Conservation (phyloP, 305 asterid genomes). For the Fraxinus xanthoxyloides region DNA sequence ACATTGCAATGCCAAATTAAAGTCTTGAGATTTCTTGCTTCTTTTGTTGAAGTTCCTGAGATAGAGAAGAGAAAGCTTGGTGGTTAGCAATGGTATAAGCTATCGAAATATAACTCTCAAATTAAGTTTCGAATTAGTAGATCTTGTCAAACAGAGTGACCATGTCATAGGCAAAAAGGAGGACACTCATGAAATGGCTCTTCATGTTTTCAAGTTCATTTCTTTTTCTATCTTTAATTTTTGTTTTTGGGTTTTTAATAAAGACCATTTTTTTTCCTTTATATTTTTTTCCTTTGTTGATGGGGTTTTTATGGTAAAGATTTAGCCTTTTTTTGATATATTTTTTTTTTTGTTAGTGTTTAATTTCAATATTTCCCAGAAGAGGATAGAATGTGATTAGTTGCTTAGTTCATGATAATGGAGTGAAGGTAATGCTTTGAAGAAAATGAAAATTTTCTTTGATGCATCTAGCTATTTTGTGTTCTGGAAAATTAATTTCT, state of each 20-base stretch:
- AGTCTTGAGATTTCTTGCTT: constrained; percentile 51
- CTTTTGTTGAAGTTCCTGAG: constrained; percentile 38
- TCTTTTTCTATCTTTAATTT: background rate
- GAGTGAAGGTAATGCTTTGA: background rate
- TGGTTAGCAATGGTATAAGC: constrained; percentile 18
- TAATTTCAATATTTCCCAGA: background rate
- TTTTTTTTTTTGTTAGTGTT: background rate
- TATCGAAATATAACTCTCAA: background rate
- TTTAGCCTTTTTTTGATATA: background rate
- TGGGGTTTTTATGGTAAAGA: background rate
- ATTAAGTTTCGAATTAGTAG: background rate
- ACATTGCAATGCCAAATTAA: constrained; percentile 46
- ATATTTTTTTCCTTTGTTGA: background rate
- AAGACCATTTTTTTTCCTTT: background rate
- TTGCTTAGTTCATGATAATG: background rate
- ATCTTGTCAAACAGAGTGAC: background rate
- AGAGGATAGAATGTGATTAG: background rate
- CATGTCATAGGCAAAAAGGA: background rate
- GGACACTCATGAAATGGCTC: background rate
- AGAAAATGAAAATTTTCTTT: background rate
- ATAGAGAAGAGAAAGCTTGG: constrained; percentile 43
- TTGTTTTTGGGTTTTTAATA: too few species aligned
- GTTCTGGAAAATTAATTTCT: background rate
- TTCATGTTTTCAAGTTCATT: background rate
- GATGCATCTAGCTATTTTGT: background rate